Base-by-base conservation (phyloP, 176 grass and related monocot species). In the Aegilops tauschii region DNA sequence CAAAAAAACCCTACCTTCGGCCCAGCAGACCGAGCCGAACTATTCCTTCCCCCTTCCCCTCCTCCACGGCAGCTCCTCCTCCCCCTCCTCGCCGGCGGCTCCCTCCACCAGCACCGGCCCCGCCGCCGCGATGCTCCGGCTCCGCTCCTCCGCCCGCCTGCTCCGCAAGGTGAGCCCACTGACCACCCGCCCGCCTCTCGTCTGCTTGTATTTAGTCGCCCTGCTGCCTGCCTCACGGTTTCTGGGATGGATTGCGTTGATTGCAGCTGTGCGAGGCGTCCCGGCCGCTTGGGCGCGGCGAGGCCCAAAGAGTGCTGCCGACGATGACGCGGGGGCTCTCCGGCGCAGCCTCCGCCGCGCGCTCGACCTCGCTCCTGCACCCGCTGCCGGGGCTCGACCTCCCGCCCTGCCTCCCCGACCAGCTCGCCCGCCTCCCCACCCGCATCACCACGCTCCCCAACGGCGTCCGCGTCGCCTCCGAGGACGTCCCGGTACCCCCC, bases 361-460 rank as follows among this genome's bases (percentile, higher is more conserved):
- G 77, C 7, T 59, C 76, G 9, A 81, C 86, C 65, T 90, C 91
- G 61, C 92, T 98, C 54, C 82, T 78, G 75, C 75, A 10, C n/a
- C 86, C 93, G 37, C 86, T 94, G 25, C 88, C 84, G 0, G 90
- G 82, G 0, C 73, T 96, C 17, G 86, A 91, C 40, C 71, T 90
- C 66, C 93, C 91, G 14, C 63, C 49, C 23, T 45, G 76, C 78
- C 87, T 96, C 71, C 85, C 90, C 4, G 90, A 92, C 83, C 61
- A 72, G 56, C 62, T 92, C 21, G 59, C 47, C 25, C 83, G 61
- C 90, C 76, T 79, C 50, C 86, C 86, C 40, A 98, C 96, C 37
- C 76, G 78, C 54, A 44, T 98, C 73, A 98, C 96, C 52, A 94
- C 90, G 58, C 96, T 98, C 59, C 88, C 92, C 65, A 94, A 95